These are phyloP conservation scores for Agaricus sinodeliciosus DNA, from an alignment of 768 basidiomycete species.

Conservation along the genomic window DNA sequence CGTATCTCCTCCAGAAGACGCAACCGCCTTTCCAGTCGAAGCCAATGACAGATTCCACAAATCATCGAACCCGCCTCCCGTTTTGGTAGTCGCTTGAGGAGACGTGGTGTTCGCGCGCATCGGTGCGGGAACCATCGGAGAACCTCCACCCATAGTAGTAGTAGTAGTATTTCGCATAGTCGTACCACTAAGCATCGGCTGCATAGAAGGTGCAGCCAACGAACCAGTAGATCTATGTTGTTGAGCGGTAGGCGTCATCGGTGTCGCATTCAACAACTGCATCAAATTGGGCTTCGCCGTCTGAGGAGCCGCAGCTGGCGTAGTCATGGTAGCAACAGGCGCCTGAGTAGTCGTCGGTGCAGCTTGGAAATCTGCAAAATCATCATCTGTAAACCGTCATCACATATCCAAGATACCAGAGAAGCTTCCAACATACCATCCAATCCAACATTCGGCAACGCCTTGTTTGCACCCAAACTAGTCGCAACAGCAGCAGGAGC, in stretches of 20 bases:
- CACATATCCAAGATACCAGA: neutral
- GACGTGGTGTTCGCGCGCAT: too few species aligned
- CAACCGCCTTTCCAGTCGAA: conserved; percentile 30
- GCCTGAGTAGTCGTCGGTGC: conserved; percentile 40
- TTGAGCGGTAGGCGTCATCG: conserved; percentile 22
- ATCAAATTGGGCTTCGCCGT: conserved; percentile 38
- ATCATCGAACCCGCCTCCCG: too few species aligned
- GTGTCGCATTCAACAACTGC: conserved; percentile 36
- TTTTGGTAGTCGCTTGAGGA: too few species aligned
- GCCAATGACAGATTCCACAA: conserved; percentile 59
- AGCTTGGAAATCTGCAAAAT: conserved; percentile 82
- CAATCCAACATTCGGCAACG: conserved; percentile 38
- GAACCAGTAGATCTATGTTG: conserved; percentile 6
- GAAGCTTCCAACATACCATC: conserved; percentile 30
- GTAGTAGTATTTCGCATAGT: conserved; percentile 16
- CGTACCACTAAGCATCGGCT: conserved; percentile 18
- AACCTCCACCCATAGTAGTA: neutral
- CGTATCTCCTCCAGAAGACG: conserved; percentile 21
- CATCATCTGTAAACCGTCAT: conserved; percentile 47
- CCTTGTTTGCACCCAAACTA: conserved; percentile 40
- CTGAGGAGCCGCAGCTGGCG: conserved; percentile 21
- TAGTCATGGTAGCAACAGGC: neutral
- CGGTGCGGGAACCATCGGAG: neutral
- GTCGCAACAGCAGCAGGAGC: conserved; percentile 25
- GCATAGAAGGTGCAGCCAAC: neutral